Percentiles rank a stretch among this genome's conserved stretches.
Conservation (phyloP, 441 rosid species). For the Croton laevigatus region DNA sequence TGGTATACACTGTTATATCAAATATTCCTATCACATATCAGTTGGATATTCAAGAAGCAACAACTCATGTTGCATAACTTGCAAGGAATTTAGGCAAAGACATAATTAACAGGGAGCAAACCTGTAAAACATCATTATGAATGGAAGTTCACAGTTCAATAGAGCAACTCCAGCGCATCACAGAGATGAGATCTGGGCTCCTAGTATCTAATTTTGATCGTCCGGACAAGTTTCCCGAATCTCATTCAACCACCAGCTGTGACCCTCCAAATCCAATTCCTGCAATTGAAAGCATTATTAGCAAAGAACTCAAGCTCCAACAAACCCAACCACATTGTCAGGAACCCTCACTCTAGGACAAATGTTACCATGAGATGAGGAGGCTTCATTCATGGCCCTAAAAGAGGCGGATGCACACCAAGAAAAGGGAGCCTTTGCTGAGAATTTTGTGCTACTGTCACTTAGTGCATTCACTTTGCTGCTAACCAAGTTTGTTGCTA, state of each 20-base stretch:
- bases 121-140: conserved; percentile 33
- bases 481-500: conserved; percentile 63
- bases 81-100: conserved; percentile 51
- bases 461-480: conserved; percentile 54
- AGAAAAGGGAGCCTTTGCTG: conserved; percentile 38
- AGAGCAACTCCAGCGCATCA: conserved; percentile 44
- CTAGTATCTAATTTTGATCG: conserved; percentile 31
- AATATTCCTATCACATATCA: conserved; percentile 26
- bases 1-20: too few species aligned
- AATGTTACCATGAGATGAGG: conserved; percentile 49
- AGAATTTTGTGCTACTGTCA: conserved; percentile 42
- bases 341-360: conserved; percentile 19
- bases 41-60: conserved; percentile 44
- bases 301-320: conserved; percentile 15
- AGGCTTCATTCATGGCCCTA: conserved; percentile 52
- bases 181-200: conserved; percentile 51
- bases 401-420: conserved; percentile 48
- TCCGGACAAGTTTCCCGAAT: conserved; percentile 30
- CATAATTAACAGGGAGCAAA: conserved; percentile 41
- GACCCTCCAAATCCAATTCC: conserved; percentile 21
- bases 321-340: conserved; percentile 12
- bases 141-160: conserved; percentile 52
- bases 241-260: conserved; percentile 17
- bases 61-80: conserved; percentile 54
- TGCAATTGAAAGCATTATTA: conserved; percentile 22